Percentiles rank a stretch among this genome's conserved stretches.
Conservation (phyloP, 2,329 filamentous ascomycete species). For the Colletotrichum siamense region DNA sequence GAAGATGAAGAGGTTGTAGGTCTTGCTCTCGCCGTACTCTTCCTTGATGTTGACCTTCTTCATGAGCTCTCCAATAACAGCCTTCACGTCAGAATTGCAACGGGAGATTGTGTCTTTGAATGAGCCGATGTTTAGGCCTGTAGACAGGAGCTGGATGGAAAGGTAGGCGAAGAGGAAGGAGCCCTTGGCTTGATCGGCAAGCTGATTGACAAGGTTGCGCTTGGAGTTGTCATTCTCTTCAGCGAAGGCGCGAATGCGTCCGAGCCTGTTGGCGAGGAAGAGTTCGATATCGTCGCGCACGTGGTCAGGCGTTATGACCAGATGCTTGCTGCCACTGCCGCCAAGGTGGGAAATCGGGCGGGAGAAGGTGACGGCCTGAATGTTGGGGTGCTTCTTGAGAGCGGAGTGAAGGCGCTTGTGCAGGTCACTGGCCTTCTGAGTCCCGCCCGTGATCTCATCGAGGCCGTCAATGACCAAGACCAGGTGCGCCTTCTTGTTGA, state of each 20-base stretch:
- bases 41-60: constrained; percentile 29
- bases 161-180: constrained; percentile 44
- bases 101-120: constrained; percentile 28
- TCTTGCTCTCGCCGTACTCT: constrained; percentile 23
- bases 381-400: constrained; percentile 30
- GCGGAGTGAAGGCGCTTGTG: constrained; percentile 35
- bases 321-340: constrained; percentile 31
- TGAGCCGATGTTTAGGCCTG: constrained; percentile 21
- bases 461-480: constrained; percentile 42
- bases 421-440: constrained; percentile 28
- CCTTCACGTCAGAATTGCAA: constrained; percentile 28
- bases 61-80: constrained; percentile 29
- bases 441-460: constrained; percentile 35
- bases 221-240: constrained; percentile 21
- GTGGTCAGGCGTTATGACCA: constrained; percentile 36
- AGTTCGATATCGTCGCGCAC: constrained; percentile 38
- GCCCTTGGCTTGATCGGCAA: constrained; percentile 36
- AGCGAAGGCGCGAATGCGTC: constrained; percentile 21
- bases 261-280: constrained; percentile 28
- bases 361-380: constrained; percentile 40
- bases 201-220: constrained; percentile 30
- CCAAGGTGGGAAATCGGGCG: constrained; percentile 34
- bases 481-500: constrained; percentile 32
- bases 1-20: constrained; percentile 34
- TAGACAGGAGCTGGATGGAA: constrained; percentile 29